Evolutionary conservation across 352 stramenopile genomes (phyloP).

Genomic region (Pythium rhizo-oryzae): DNA sequence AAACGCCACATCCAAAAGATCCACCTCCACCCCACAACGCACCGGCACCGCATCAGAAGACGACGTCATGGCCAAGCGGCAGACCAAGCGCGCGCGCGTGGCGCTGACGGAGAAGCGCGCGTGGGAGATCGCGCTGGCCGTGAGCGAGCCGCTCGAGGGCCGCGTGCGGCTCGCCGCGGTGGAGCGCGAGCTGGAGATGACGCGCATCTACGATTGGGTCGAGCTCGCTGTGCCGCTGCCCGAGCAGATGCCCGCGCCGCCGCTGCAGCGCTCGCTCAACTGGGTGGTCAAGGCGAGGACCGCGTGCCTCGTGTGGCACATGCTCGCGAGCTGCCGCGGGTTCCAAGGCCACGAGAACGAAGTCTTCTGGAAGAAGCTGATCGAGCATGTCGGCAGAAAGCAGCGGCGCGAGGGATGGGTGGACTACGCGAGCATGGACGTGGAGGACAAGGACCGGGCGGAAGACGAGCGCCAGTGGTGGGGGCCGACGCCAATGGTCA

Average conservation of each 20-base stretch:
- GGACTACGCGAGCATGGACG: neutral
- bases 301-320: neutral
- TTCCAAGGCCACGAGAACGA: neutral
- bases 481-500: neutral
- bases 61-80: too few species aligned
- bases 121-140: neutral
- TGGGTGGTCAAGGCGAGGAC: neutral
- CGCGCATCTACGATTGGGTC: neutral
- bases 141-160: neutral
- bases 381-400: neutral
- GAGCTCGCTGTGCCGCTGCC: neutral
- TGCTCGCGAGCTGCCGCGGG: neutral
- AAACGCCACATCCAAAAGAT: too few species aligned
- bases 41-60: too few species aligned
- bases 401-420: neutral
- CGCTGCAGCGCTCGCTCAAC: neutral
- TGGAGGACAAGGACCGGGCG: neutral
- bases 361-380: neutral
- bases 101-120: neutral
- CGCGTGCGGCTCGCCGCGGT: neutral
- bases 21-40: too few species aligned
- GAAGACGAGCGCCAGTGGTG: constrained; percentile 5
- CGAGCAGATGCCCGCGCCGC: neutral
- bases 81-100: neutral
- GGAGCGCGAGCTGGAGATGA: neutral